Percentiles rank a stretch among this genome's conserved stretches.
Conservation (phyloP, 2,329 filamentous ascomycete genomes). For the Chrysoporthe austroafricana region DNA sequence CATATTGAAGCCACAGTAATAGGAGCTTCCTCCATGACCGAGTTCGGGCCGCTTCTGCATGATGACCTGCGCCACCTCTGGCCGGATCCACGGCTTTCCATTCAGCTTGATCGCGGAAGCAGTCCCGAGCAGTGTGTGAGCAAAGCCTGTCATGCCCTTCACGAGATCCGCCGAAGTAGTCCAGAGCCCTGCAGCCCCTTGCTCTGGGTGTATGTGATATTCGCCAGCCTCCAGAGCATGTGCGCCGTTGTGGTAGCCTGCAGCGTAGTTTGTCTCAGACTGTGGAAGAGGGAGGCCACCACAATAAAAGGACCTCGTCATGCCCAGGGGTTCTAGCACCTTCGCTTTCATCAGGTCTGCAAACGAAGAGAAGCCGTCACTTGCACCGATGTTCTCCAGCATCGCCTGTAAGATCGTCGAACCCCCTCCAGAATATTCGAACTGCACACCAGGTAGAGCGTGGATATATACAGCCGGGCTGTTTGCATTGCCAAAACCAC, state of each 20-base stretch:
- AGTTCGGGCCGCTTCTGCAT: conserved; percentile 15
- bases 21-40: conserved; percentile 1
- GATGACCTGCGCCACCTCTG: conserved; percentile 14
- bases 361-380: conserved; percentile 6
- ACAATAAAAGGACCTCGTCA: conserved; percentile 24
- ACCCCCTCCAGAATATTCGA: conserved; percentile 22
- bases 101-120: conserved; percentile 6
- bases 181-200: conserved; percentile 24
- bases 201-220: conserved; percentile 23
- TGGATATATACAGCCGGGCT: conserved; percentile 17
- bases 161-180: conserved; percentile 23
- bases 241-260: conserved; percentile 21
- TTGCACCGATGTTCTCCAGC: conserved; percentile 18
- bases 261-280: conserved; percentile 19
- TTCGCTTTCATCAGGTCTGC: conserved; percentile 20
- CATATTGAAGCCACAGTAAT: conserved; percentile 21
- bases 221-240: conserved; percentile 11
- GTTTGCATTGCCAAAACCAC: conserved; percentile 19
- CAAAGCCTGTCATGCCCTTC: conserved; percentile 19
- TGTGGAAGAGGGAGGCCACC: conserved; percentile 7
- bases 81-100: conserved; percentile 21
- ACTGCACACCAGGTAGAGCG: conserved; percentile 15
- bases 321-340: conserved; percentile 21
- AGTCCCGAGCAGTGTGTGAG: conserved; percentile 17
- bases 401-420: conserved; percentile 25